These are phyloP conservation scores for Beauveria caledonica DNA, from an alignment of 2,329 filamentous ascomycete genomes.

Conservation along the genomic window DNA sequence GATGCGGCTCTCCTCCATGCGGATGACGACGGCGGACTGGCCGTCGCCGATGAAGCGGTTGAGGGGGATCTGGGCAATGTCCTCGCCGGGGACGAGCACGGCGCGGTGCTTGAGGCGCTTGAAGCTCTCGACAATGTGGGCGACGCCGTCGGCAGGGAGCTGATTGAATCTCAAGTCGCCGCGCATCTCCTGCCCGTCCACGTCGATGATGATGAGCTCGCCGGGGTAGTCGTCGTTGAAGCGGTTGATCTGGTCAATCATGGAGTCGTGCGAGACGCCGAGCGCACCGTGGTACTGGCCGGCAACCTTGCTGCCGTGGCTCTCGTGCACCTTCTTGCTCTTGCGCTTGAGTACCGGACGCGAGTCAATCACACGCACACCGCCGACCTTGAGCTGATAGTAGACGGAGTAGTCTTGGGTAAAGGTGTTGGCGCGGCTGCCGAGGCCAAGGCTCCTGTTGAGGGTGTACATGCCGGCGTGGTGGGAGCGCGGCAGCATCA, in stretches of 20 bases:
- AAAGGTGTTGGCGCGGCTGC: constrained; percentile 15
- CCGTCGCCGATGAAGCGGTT: constrained; percentile 19
- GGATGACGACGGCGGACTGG: constrained; percentile 22
- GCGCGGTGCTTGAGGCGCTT: constrained; percentile 17
- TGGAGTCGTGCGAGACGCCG: constrained; percentile 20
- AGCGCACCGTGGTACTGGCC: constrained; percentile 18
- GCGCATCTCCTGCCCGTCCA: constrained; percentile 15
- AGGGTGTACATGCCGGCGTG: constrained; percentile 22
- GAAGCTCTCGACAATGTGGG: constrained; percentile 17
- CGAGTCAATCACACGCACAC: constrained; percentile 24
- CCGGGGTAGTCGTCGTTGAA: constrained; percentile 23
- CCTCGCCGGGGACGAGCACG: constrained; percentile 15
- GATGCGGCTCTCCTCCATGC: constrained; percentile 19
- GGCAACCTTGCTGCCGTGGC: constrained; percentile 15
- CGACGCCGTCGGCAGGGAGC: neutral
- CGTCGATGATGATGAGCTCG: constrained; percentile 27
- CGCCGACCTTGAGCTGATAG: constrained; percentile 21
- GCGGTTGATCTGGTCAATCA: constrained; percentile 21
- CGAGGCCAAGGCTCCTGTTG: constrained; percentile 8
- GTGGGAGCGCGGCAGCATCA: constrained; percentile 25
- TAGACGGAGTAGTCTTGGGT: constrained; percentile 17
- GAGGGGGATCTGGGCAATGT: constrained; percentile 21
- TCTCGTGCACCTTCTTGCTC: constrained; percentile 13
- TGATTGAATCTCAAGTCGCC: neutral
- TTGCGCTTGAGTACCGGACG: constrained; percentile 14